Evolutionary conservation across 805 yeast species (phyloP).

Genomic region (Yarrowia hollandica): DNA sequence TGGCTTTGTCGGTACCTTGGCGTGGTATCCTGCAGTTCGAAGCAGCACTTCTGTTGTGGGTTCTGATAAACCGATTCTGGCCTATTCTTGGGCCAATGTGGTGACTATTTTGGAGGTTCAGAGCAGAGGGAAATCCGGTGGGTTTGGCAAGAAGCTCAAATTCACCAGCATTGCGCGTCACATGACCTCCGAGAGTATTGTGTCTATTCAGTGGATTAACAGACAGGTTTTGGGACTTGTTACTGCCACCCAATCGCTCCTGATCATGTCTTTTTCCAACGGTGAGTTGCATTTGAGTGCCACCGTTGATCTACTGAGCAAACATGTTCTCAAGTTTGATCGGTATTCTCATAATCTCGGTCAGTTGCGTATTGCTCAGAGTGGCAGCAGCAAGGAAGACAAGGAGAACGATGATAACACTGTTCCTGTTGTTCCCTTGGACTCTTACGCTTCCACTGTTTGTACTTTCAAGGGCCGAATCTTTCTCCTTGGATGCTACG

Average conservation of each 20-base stretch:
- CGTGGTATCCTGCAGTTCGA: conserved; percentile 63
- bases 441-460: conserved; percentile 43
- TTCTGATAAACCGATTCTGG: conserved; percentile 45
- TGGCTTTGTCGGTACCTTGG: conserved; percentile 49
- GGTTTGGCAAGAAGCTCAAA: conserved; percentile 37
- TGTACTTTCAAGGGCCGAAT: conserved; percentile 49
- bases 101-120: conserved; percentile 57
- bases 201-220: conserved; percentile 55
- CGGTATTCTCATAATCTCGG: conserved; percentile 37
- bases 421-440: conserved; percentile 40
- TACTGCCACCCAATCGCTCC: conserved; percentile 50
- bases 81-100: conserved; percentile 67
- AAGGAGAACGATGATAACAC: conserved; percentile 32
- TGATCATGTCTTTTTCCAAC: conserved; percentile 46
- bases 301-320: conserved; percentile 47
- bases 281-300: conserved; percentile 50
- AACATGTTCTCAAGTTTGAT: conserved; percentile 45
- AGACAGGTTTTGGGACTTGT: conserved; percentile 44
- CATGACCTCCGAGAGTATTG: conserved; percentile 52
- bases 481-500: conserved; percentile 54
- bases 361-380: conserved; percentile 31
- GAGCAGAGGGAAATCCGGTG: conserved; percentile 32
- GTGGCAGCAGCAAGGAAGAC: background rate
- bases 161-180: conserved; percentile 48
- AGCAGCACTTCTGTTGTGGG: background rate